Percentiles rank a stretch among this genome's conserved stretches.
Evolutionary conservation across 2,329 filamentous ascomycete genomes (phyloP).

Genomic region (Elsinoe batatas): DNA sequence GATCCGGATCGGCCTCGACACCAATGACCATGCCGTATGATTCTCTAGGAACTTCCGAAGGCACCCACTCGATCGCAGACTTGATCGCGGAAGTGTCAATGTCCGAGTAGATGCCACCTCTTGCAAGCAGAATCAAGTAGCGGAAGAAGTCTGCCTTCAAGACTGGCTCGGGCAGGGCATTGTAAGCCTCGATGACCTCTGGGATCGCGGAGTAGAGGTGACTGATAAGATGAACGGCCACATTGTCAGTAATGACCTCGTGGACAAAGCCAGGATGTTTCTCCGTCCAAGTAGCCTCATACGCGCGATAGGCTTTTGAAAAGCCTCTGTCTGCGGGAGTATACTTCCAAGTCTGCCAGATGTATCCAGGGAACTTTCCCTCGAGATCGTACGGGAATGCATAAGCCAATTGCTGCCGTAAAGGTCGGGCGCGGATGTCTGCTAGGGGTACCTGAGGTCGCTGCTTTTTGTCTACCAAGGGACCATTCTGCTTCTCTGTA

Average conservation of each 20-base stretch:
- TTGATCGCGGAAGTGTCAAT: conserved; percentile 85
- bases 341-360: conserved; percentile 98
- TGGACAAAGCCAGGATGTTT: conserved; percentile 86
- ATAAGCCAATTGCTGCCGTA: conserved; percentile 75
- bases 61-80: conserved; percentile 81
- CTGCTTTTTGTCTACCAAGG: conserved; percentile 30
- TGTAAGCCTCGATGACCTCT: conserved; percentile 41
- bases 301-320: conserved; percentile 59
- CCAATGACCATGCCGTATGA: conserved; percentile 80
- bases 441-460: conserved; percentile 53
- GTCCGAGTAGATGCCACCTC: conserved; percentile 66
- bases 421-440: conserved; percentile 61
- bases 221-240: conserved; percentile 68
- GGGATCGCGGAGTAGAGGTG: conserved; percentile 70
- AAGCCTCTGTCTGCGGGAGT: conserved; percentile 71
- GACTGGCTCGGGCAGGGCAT: conserved; percentile 39
- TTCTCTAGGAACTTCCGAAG: conserved; percentile 62
- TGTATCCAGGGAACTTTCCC: conserved; percentile 86
- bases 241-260: conserved; percentile 89
- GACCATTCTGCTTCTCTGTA: conserved; percentile 4
- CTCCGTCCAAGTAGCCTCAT: conserved; percentile 83
- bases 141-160: conserved; percentile 58
- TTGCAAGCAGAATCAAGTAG: conserved; percentile 61
- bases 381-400: conserved; percentile 89
- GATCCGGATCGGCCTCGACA: conserved; percentile 92